Evolutionary conservation across 768 basidiomycete species (phyloP).

Genomic region (Amanita phalloides): DNA sequence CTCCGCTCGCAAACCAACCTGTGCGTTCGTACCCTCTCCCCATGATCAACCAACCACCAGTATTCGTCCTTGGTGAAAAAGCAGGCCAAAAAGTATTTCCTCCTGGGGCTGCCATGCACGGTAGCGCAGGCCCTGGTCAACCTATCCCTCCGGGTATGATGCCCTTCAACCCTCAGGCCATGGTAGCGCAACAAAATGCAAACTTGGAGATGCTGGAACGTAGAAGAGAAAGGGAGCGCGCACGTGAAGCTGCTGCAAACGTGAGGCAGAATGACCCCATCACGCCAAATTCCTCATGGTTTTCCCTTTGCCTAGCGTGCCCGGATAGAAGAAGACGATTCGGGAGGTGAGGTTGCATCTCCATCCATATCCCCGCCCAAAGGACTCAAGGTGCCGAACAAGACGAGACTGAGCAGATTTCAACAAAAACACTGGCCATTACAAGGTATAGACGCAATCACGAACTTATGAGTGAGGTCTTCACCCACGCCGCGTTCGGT

Average conservation of each 20-base stretch:
- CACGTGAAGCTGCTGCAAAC: constrained; percentile 18
- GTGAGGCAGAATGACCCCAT: neutral
- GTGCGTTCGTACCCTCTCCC: constrained; percentile 66
- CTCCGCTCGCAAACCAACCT: constrained; percentile 50
- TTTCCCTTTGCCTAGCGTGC: constrained; percentile 16
- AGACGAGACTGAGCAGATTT: constrained; percentile 65
- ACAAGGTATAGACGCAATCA: constrained; percentile 73
- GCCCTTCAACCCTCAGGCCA: constrained; percentile 42
- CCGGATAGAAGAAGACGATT: constrained; percentile 48
- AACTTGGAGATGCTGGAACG: constrained; percentile 67
- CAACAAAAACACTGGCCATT: constrained; percentile 60
- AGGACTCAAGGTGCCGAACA: neutral
- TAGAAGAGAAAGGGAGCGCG: constrained; percentile 49
- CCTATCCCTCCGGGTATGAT: constrained; percentile 19
- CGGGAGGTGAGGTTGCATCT: constrained; percentile 35
- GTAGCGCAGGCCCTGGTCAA: constrained; percentile 12
- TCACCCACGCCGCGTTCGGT: constrained; percentile 65
- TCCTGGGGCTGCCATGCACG: constrained; percentile 22
- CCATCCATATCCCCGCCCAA: neutral
- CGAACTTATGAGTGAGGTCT: constrained; percentile 78
- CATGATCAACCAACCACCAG: constrained; percentile 48
- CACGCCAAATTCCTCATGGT: neutral
- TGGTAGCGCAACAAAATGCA: constrained; percentile 64
- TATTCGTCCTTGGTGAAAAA: constrained; percentile 67
- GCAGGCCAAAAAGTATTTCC: constrained; percentile 55